Evolutionary conservation across 2,329 filamentous ascomycete species (phyloP), one percentile per base, ranked within the genome.

Genomic region (Alternaria gansuensis): DNA sequence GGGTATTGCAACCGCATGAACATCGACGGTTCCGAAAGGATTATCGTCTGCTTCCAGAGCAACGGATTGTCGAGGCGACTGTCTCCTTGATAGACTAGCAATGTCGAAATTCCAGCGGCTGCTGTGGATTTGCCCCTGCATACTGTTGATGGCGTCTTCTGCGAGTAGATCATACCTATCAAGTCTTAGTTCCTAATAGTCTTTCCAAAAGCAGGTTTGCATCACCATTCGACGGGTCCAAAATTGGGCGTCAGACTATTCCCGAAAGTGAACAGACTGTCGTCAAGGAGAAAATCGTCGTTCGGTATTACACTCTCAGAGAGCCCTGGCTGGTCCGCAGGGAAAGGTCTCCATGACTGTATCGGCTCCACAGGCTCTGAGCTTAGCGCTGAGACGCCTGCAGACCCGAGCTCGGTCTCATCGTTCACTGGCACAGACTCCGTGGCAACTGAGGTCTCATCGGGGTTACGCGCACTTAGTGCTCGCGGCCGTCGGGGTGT

Each of bases 201-300:
- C 7, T 28, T 8, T 43, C 5, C 4, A 23, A 11, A 21, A n/a
- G 14, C 37, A 23, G 24, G 29, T 34, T 7, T 36, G 41, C 21
- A 5, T 40, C 43, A 59, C 81, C 81, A 83, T 62, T 80, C 77
- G 39, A 82, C 69, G 14, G 81, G 80, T 23, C 80, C 81, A 23
- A 77, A 73, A 45, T 79, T 77, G 4, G 76, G 70, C 21, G 75
- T 74, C 17, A 75, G 72, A 2, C 73, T 69, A 26, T 69, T 62
- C 10, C 57, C 59, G 33, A 66, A 63, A n/a, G 55, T 62, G 74
- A 78, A 61, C 37, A 65, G 36, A 51, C 64, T 62, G 64, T 63
- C 54, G 63, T 73, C 55, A 60, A 69, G 13, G 57, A 73, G 53
- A 62, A 73, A 67, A 57, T 64, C 58, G 14, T 68, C 66, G n/a